Percentiles rank a stretch among this genome's conserved stretches.
phyloP scores from a whole-genome alignment of 208 protist species.

The Porcisia hertigi region DNA sequence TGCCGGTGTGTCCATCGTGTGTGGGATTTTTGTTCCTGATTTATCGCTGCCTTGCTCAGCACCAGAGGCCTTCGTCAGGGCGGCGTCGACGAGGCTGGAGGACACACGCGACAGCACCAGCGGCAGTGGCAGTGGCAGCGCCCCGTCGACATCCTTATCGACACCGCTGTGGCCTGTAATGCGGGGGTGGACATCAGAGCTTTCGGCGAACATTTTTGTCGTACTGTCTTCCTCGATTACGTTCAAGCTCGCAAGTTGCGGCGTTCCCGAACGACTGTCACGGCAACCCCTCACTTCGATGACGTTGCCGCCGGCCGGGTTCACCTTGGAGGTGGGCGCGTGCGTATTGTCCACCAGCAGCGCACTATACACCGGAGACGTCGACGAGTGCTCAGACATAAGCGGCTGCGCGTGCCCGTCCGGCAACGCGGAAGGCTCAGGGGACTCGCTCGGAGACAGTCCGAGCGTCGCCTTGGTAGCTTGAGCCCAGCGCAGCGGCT shows the following conservation, averaged over 20 bases:
- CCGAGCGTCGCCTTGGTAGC: slow-evolving; percentile 11
- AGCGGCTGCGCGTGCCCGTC: slow-evolving; percentile 24
- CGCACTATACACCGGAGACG: slow-evolving; percentile 14
- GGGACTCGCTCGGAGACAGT: slow-evolving; percentile 11
- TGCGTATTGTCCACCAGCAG: slow-evolving; percentile 49
- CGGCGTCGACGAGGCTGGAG: not conserved
- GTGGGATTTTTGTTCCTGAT: not conserved
- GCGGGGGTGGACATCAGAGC: not conserved
- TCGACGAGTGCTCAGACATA: slow-evolving; percentile 2
- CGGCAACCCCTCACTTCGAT: not conserved
- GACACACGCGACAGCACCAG: not conserved
- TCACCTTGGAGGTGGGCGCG: slow-evolving; percentile 36
- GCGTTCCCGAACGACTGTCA: not conserved
- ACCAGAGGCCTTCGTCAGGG: not conserved
- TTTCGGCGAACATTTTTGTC: slow-evolving; percentile 5
- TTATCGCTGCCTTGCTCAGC: not conserved
- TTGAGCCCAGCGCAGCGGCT: slow-evolving; percentile 24
- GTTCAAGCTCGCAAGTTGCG: not conserved
- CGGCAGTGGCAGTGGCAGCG: not conserved
- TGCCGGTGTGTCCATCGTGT: not conserved
- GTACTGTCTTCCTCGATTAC: not conserved
- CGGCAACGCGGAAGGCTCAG: not conserved
- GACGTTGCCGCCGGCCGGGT: slow-evolving; percentile 7
- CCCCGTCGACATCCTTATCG: not conserved
- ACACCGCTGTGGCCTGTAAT: not conserved